phyloP scores from a whole-genome alignment of 768 basidiomycete genomes.

The Trametes maxima region DNA sequence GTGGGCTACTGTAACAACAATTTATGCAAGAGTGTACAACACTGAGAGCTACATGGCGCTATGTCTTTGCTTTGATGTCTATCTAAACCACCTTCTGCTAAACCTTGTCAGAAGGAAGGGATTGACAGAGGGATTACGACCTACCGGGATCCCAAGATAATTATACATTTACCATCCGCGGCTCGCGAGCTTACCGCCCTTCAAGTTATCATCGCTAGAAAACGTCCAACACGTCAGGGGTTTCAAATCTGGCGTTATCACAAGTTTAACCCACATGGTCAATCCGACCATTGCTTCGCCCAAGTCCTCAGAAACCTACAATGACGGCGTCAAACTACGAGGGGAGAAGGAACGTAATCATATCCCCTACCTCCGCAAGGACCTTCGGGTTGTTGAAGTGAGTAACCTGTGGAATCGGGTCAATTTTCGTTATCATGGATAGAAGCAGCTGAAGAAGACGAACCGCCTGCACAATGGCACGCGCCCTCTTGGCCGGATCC shows the following conservation, averaged over 20 bases:
- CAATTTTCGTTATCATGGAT: background rate
- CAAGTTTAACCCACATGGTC: constrained; percentile 64
- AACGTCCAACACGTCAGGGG: constrained; percentile 3
- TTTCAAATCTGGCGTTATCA: background rate
- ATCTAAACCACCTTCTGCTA: background rate
- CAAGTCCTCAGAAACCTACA: constrained; percentile 75
- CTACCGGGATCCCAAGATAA: background rate
- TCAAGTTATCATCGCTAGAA: constrained; percentile 60
- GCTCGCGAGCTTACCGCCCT: constrained; percentile 69
- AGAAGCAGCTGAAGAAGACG: constrained; percentile 7
- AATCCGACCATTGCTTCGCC: constrained; percentile 94
- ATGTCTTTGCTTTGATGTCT: background rate
- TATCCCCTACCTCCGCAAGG: constrained; percentile 71
- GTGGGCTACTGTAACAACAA: background rate
- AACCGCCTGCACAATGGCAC: constrained; percentile 95
- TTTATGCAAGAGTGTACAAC: constrained; percentile 12
- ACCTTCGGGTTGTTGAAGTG: constrained; percentile 95
- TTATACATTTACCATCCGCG: constrained; percentile 57
- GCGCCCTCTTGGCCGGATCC: constrained; percentile 91
- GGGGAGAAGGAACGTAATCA: background rate
- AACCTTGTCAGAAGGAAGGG: background rate
- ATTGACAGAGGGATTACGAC: background rate
- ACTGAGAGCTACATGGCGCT: background rate
- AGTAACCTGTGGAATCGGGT: constrained; percentile 56
- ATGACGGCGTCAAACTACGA: constrained; percentile 6